Evolutionary conservation across 768 basidiomycete species (phyloP).

Genomic region (Auricularia auricula-judae): DNA sequence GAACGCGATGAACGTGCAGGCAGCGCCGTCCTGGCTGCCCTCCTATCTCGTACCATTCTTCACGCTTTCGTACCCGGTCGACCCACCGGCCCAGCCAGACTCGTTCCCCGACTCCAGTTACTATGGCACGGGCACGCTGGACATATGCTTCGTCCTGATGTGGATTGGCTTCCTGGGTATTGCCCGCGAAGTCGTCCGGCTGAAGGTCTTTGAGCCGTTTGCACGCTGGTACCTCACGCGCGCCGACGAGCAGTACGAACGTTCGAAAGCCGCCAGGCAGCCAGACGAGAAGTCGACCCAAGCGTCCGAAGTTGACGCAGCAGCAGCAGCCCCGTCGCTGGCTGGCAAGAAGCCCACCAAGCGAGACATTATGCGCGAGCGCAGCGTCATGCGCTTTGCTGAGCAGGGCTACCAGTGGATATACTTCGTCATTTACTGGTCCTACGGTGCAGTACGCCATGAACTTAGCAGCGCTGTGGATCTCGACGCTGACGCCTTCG

Average conservation of each 20-base stretch:
- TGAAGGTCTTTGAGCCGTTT: constrained; percentile 69
- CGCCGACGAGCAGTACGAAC: too few relatives aligned
- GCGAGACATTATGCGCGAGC: constrained; percentile 51
- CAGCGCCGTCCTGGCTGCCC: constrained; percentile 21
- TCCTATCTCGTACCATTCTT: constrained; percentile 56
- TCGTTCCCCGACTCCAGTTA: constrained; percentile 62
- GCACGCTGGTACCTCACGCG: constrained; percentile 56
- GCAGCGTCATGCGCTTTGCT: constrained; percentile 76
- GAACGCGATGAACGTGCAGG: neutral
- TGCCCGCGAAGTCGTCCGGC: constrained; percentile 65
- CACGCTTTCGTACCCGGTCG: constrained; percentile 58
- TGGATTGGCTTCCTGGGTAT: constrained; percentile 82
- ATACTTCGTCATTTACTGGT: constrained; percentile 71
- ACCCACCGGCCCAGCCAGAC: constrained; percentile 46
- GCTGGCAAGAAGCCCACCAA: constrained; percentile 17
- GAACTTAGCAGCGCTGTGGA: constrained; percentile 4
- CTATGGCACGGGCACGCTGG: constrained; percentile 63
- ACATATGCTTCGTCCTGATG: constrained; percentile 70
- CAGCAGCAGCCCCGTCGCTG: neutral
- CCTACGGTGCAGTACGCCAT: constrained; percentile 69
- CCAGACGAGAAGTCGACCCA: neutral
- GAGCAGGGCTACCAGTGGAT: constrained; percentile 90
- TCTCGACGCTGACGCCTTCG: constrained; percentile 7
- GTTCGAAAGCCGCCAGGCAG: neutral
- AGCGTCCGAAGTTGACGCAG: constrained; percentile 5